Conservation (phyloP, 306 rosid species). For the Trichosanthes cucumerina region DNA sequence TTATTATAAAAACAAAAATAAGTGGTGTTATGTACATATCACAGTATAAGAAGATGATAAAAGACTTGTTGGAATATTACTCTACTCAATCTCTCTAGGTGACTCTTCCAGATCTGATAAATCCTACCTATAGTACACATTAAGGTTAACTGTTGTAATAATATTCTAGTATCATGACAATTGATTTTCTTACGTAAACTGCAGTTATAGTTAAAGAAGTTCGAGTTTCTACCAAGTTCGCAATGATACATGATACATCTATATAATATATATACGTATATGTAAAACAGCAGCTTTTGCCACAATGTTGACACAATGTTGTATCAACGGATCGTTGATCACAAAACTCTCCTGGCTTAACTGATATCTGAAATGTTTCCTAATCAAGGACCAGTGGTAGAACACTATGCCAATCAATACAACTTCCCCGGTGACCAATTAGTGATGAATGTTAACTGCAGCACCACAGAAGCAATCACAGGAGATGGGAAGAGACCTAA, state of each 20-base stretch:
- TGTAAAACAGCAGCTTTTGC: neutral
- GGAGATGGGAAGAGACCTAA: constrained; percentile 8
- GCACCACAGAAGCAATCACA: neutral
- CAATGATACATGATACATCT: neutral
- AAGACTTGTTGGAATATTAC: neutral
- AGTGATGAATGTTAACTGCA: constrained; percentile 3
- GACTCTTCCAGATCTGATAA: neutral
- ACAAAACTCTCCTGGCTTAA: neutral
- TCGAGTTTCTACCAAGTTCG: neutral
- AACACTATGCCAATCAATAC: constrained; percentile 14
- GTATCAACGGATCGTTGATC: neutral
- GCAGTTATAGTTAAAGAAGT: neutral
- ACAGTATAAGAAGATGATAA: neutral
- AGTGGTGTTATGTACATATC: neutral
- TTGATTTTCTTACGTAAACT: neutral
- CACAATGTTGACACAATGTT: neutral
- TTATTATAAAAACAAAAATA: neutral
- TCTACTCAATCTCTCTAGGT: neutral
- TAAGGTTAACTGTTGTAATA: neutral
- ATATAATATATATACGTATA: neutral
- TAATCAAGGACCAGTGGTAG: constrained; percentile 24
- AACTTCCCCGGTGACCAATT: neutral
- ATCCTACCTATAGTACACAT: neutral
- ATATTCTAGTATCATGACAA: neutral
- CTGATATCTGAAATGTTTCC: constrained; percentile 17